Base-by-base conservation (phyloP, 371 early-diverging fungal genomes). In the Mucor lusitanicus region DNA sequence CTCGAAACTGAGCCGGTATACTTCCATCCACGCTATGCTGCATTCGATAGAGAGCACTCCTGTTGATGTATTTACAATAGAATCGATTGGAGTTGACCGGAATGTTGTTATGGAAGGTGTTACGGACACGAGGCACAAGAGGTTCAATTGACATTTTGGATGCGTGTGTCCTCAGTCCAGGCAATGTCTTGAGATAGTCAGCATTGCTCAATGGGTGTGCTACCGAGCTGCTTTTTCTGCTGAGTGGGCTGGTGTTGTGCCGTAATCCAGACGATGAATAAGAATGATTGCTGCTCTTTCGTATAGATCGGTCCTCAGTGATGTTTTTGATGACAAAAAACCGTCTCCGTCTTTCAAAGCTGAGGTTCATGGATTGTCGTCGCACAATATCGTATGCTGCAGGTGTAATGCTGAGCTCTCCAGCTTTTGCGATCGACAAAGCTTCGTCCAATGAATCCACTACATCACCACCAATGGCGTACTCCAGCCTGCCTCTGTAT, bases 1-100 rank as follows among this genome's bases (percentile, higher is more conserved):
- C 86, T n/a, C 88, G 79, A 68, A 88, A 88, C 54, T 86, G 88
- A 0, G 88, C 85, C 2, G 84, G 81, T 40, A 82, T 77, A 30
- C 69, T 76, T 32, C 74, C 83, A 60, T 82, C 79, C 1, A 75
- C 72, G 32, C 80, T 74, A 0, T 80, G 71, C 13, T 78, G 74
- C 37, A 88, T 53, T 15, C 88, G 77, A 53, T 85, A 80, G 3
- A 84, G 70, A 0, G 85, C 85, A n/a, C 85, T 83, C 28, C 81
- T 75, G 62, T 82, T 88, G 56, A 86, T 71, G 40, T 88, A 88
- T 72, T 84, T 86, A 65, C 58, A 79, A 21, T 85, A 85, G 25
- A 80, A 70, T 8, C 73, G 71, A 27, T 83, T 82, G 37, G 67
- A 64, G 6, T 67, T 58, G 1, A 64, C 48, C 0, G 80, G 68